Evolutionary conservation across 73 alveolate species (phyloP), one percentile per base, ranked within the genome.

Genomic region (Uronychia setigera): DNA sequence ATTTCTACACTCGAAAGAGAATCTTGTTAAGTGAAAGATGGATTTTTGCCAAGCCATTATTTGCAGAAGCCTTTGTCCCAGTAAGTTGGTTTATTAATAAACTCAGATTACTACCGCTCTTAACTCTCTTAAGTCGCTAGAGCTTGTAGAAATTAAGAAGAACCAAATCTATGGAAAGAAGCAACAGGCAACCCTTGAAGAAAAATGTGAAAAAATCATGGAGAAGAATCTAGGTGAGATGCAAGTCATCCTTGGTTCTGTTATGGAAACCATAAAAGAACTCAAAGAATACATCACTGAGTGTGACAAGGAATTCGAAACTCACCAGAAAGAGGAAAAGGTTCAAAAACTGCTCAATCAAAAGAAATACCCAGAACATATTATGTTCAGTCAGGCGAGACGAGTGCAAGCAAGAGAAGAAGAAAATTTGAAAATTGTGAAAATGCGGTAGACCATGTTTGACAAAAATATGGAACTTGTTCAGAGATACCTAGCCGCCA

Each of bases 321-420:
- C 79, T 25, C 86, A 67, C 1, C 58, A 79, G n/a, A 91, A 88
- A 77, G 89, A 91, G 35, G 33, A 33, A 35, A 83, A 80, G 80
- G 93, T 85, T 1, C 77, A 79, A 35, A 84, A 74, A 35, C 26
- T 91, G 28, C 33, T 91, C 74, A 91, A 80, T 59, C 32, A 86
- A 27, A 90, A 85, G 87, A 85, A 84, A 46, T 59, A 86, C 35
- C 76, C 82, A 11, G 93, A 91, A 46, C 88, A 91, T 25, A 82
- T 91, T 32, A 80, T 86, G 88, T 91, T 91, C 60, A 86, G 88
- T 79, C 74, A 91, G 74, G 91, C 87, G 28, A 80, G 91, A 67
- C 80, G 80, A 60, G 60, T 34, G 76, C 58, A 31, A 57, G 91
- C 79, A 33, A 58, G 26, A 30, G 88, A 91, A 77, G 87, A 88